These are phyloP conservation scores for Suhomyces maxii DNA, from an alignment of 1,139 yeast species.

Conservation along the genomic window DNA sequence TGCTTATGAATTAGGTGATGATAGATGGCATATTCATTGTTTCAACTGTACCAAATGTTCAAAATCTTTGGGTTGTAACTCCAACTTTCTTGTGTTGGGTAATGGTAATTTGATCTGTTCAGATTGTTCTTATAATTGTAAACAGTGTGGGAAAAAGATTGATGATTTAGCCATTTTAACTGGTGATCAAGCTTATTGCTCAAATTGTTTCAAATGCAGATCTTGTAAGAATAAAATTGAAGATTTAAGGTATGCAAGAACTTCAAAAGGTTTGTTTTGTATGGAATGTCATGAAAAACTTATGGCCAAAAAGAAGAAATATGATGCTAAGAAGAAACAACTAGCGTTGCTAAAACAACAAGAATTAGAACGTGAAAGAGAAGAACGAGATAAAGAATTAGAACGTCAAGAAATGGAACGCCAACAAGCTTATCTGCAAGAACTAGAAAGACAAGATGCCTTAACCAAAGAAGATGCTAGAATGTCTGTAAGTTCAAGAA, in stretches of 20 bases:
- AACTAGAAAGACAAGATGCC: not conserved
- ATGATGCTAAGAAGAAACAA: conserved; percentile 47
- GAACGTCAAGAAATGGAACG: conserved; percentile 7
- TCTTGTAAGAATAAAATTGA: conserved; percentile 87
- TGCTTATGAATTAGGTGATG: conserved; percentile 83
- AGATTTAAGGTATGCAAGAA: conserved; percentile 88
- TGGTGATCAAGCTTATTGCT: conserved; percentile 93
- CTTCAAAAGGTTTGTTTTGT: conserved; percentile 91
- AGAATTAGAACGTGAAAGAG: conserved; percentile 20
- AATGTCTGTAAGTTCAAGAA: conserved; percentile 11
- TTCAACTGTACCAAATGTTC: conserved; percentile 87
- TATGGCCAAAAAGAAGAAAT: conserved; percentile 62
- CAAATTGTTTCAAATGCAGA: conserved; percentile 87
- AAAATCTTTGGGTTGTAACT: conserved; percentile 76
- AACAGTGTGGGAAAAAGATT: conserved; percentile 83
- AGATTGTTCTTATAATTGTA: conserved; percentile 87
- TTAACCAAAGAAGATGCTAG: not conserved
- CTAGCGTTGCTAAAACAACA: conserved; percentile 24
- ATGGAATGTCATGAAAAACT: conserved; percentile 89
- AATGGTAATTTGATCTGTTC: conserved; percentile 91
- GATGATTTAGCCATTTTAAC: conserved; percentile 96
- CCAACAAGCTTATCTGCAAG: not conserved
- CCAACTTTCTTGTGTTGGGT: conserved; percentile 87
- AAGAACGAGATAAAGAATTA: conserved; percentile 10
- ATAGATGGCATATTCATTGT: conserved; percentile 94